Evolutionary conservation across 2,329 filamentous ascomycete genomes (phyloP).

Genomic region (Arthrobotrys megalospora): DNA sequence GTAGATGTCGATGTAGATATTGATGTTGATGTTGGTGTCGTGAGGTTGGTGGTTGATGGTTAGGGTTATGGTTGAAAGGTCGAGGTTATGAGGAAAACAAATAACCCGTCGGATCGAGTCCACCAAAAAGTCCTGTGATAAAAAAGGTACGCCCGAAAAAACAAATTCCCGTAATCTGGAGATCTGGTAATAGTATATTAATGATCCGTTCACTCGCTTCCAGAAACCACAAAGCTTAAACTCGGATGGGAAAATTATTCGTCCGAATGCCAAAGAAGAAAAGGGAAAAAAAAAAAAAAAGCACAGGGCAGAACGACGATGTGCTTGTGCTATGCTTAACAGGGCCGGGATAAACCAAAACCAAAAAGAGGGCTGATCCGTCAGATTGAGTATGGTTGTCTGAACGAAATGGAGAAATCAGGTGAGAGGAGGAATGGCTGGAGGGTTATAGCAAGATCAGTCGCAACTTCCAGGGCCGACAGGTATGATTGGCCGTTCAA

Average conservation of each 20-base stretch:
- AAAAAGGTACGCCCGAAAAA: slow-evolving; percentile 26
- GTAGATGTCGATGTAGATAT: neutral
- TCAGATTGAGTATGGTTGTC: slow-evolving; percentile 17
- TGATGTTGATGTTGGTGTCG: neutral
- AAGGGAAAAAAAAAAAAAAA: slow-evolving; percentile 59
- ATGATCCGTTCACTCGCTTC: slow-evolving; percentile 50
- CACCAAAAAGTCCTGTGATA: neutral
- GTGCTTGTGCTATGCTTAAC: slow-evolving; percentile 20
- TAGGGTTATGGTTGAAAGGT: too few species aligned
- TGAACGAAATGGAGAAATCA: slow-evolving; percentile 44
- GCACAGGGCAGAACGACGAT: slow-evolving; percentile 57
- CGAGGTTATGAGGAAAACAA: slow-evolving; percentile 20
- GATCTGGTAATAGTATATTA: slow-evolving; percentile 31
- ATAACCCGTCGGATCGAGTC: slow-evolving; percentile 23
- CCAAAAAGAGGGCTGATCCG: slow-evolving; percentile 17
- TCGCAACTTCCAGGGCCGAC: slow-evolving; percentile 42
- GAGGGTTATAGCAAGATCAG: slow-evolving; percentile 38
- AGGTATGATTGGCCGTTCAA: slow-evolving; percentile 42
- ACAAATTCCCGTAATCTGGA: slow-evolving; percentile 30
- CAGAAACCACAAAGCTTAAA: slow-evolving; percentile 60
- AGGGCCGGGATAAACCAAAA: neutral
- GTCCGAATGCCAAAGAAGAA: slow-evolving; percentile 43
- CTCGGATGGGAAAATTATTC: slow-evolving; percentile 53
- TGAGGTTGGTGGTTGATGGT: neutral
- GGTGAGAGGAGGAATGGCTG: slow-evolving; percentile 41